These are phyloP conservation scores for Neospermospora avenae DNA, from an alignment of 2,329 filamentous ascomycete species.

Conservation along the genomic window DNA sequence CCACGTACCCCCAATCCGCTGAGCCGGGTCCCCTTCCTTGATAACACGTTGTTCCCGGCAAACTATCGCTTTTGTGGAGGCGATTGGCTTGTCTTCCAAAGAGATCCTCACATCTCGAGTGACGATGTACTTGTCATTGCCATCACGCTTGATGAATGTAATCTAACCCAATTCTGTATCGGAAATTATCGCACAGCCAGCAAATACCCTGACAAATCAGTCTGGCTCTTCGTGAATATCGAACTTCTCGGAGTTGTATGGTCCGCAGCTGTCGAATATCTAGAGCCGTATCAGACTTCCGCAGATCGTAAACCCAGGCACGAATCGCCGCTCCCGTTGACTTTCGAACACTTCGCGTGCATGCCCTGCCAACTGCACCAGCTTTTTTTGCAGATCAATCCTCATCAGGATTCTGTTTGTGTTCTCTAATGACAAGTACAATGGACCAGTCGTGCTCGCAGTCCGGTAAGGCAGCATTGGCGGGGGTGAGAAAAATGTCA, in stretches of 20 bases:
- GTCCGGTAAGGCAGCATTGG: constrained; percentile 17
- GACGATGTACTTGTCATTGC: background rate
- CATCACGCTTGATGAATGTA: background rate
- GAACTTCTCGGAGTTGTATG: constrained; percentile 33
- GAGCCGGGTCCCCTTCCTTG: constrained; percentile 18
- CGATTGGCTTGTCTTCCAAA: constrained; percentile 12
- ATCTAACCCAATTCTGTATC: background rate
- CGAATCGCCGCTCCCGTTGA: constrained; percentile 34
- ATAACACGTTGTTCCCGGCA: constrained; percentile 18
- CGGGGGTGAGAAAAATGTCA: constrained; percentile 25
- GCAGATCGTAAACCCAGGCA: constrained; percentile 18
- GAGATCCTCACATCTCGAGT: background rate
- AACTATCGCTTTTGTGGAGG: constrained; percentile 4
- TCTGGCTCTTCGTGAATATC: constrained; percentile 28
- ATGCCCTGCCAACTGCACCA: constrained; percentile 30
- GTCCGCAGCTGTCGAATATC: constrained; percentile 37
- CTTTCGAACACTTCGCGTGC: constrained; percentile 30
- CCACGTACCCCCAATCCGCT: constrained; percentile 26
- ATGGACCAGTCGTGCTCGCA: constrained; percentile 24
- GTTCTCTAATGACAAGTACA: constrained; percentile 27
- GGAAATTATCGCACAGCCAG: background rate
- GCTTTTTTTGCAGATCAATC: constrained; percentile 23
- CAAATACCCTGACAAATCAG: background rate
- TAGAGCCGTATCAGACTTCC: constrained; percentile 32
- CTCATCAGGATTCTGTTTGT: constrained; percentile 24